Evolutionary conservation across 1,284 basidiomycete genomes (phyloP), one percentile per base, ranked within the genome.

Genomic region (Naganishia albida): DNA sequence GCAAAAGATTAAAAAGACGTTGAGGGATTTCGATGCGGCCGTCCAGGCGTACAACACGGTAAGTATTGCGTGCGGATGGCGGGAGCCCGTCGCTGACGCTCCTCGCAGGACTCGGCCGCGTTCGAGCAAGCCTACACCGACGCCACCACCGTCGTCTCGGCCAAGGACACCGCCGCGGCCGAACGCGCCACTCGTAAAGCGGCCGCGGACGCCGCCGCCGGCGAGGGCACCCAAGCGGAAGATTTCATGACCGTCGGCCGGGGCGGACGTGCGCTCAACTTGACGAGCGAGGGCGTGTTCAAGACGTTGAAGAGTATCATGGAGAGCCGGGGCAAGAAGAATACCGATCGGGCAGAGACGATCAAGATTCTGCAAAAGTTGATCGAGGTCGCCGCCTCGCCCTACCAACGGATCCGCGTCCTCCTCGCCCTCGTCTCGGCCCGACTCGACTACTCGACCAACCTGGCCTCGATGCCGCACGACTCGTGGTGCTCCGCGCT

Each of bases 311-410:
- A 92, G 72, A 85, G 88, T 49, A 88, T 99, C 49, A 88, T 97
- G 76, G 96, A 99, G 75, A 46, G 16, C 30, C 48, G 30, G n/a
- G 38, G 57, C 46, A 50, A 20, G 39, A 50, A 95, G 92, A 95
- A 95, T 80, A 99, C 96, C 56, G 94, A 99, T 80, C 88, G 96
- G 68, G 85, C 85, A 49, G 94, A 98, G 80, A 95, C 98, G 83
- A 91, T 97, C 70, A 86, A 87, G 67, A 92, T 93, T 67, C 84
- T 99, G 23, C 87, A 91, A 75, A 88, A 89, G 74, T 84, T 98
- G n/a, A 84, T 95, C 34, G 87, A 88, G 71, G 89, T 95, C 18
- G 88, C 93, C 13, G 85, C 85, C 42, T 79, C 81, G 23, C 93
- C 92, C 13, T 99, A 99, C 80, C 92, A 96, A 76, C 87, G 87